These are phyloP conservation scores for Cytospora mali DNA, from an alignment of 2,329 filamentous ascomycete genomes.

Conservation along the genomic window DNA sequence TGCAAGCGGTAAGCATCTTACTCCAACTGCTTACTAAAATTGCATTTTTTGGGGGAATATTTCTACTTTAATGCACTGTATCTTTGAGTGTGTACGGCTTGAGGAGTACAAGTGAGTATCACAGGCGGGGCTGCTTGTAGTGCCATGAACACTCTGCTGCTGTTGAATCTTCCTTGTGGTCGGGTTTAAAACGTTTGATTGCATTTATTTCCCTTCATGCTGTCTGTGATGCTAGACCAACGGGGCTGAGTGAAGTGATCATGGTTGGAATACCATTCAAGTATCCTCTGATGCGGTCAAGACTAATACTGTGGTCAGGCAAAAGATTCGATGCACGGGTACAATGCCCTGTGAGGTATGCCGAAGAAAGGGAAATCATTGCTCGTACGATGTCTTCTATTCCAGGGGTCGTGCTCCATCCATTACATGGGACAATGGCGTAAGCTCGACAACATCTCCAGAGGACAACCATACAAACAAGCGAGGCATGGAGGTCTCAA, in stretches of 20 bases:
- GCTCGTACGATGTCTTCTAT: constrained; percentile 54
- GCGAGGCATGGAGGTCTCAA: not conserved
- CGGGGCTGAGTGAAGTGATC: too few relatives aligned
- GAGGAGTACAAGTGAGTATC: not conserved
- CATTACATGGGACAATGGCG: constrained; percentile 34
- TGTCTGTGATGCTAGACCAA: too few relatives aligned
- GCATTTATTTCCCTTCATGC: too few relatives aligned
- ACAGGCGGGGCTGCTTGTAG: too few relatives aligned
- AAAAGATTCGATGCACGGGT: constrained; percentile 45
- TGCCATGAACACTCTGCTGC: too few relatives aligned
- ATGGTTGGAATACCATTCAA: too few relatives aligned
- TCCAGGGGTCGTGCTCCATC: constrained; percentile 48
- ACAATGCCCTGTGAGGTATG: constrained; percentile 44
- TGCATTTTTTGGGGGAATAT: not conserved
- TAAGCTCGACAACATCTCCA: constrained; percentile 13
- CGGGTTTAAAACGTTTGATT: too few relatives aligned
- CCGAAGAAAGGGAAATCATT: constrained; percentile 37
- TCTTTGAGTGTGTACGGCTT: not conserved
- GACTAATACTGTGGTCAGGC: constrained; percentile 30
- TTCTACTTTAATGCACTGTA: not conserved
- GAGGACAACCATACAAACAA: constrained; percentile 9
- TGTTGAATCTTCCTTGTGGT: too few relatives aligned
- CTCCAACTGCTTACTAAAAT: not conserved
- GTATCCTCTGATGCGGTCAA: too few relatives aligned
- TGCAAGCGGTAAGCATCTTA: constrained; percentile 47